Conservation (phyloP, 352 stramenopile genomes). For the Phytophthora sp. region DNA sequence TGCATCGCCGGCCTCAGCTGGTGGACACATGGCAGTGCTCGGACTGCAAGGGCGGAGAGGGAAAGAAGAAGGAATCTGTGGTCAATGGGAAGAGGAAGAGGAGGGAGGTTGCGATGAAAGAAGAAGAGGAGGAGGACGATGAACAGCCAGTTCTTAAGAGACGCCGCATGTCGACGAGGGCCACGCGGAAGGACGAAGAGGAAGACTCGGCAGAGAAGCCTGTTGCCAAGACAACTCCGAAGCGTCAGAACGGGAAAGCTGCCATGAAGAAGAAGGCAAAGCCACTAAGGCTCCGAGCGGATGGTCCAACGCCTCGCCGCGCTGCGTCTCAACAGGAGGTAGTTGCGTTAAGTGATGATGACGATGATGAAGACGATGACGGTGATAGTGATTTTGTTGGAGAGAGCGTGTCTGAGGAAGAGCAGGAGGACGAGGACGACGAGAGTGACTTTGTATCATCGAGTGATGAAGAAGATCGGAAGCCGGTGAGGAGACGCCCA, state of each 20-base stretch:
- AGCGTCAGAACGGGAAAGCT: conserved; percentile 35
- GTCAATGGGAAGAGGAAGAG: conserved; percentile 21
- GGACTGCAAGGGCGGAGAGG: conserved; percentile 25
- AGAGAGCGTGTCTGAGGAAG: conserved; percentile 43
- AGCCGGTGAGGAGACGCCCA: conserved; percentile 4
- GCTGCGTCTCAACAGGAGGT: background rate
- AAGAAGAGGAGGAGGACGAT: background rate
- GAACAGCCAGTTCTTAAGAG: conserved; percentile 22
- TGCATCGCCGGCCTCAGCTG: conserved; percentile 51
- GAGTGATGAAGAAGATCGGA: conserved; percentile 14
- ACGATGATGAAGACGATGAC: conserved; percentile 44
- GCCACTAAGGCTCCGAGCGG: background rate
- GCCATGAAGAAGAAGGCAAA: conserved; percentile 39
- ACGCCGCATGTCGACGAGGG: conserved; percentile 15
- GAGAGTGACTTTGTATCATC: background rate
- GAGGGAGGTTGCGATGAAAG: conserved; percentile 10
- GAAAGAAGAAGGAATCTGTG: background rate
- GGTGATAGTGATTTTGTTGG: conserved; percentile 59
- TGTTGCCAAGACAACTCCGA: conserved; percentile 9
- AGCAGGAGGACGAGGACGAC: conserved; percentile 37
- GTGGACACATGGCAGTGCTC: conserved; percentile 51
- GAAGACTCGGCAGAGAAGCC: conserved; percentile 9
- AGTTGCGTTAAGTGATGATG: conserved; percentile 17
- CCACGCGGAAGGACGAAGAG: background rate
- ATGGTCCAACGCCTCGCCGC: conserved; percentile 19